These are phyloP conservation scores for Dendrobium chrysotoxum DNA, from an alignment of 106 monocot genomes.

Conservation along the genomic window DNA sequence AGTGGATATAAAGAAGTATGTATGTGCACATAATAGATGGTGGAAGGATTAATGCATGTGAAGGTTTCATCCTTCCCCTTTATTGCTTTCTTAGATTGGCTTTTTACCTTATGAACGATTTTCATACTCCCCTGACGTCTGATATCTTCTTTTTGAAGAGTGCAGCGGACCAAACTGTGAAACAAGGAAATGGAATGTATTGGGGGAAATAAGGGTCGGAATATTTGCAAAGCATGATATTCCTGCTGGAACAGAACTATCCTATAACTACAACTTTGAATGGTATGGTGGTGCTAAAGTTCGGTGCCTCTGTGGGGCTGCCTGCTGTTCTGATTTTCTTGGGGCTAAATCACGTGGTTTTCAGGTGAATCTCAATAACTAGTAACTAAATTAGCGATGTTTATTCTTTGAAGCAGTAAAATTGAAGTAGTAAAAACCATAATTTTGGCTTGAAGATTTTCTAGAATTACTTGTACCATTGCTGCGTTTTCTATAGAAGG, in stretches of 20 bases:
- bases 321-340: conserved; percentile 89
- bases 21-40: not conserved
- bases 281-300: conserved; percentile 93
- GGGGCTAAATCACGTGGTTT: conserved; percentile 98
- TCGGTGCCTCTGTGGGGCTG: conserved; percentile 89
- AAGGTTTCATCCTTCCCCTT: not conserved
- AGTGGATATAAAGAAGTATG: not conserved
- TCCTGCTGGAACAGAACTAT: conserved; percentile 67
- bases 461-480: not conserved
- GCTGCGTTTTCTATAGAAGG: not conserved
- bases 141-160: conserved; percentile 30
- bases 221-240: conserved; percentile 98
- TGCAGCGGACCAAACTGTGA: conserved; percentile 95
- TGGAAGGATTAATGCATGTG: not conserved
- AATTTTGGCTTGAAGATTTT: not conserved
- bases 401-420: not conserved
- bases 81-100: not conserved
- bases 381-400: not conserved
- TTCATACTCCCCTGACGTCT: conserved; percentile 19
- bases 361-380: conserved; percentile 40
- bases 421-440: not conserved
- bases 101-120: not conserved
- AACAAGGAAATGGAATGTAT: conserved; percentile 92
- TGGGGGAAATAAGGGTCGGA: conserved; percentile 88
- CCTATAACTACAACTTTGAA: conserved; percentile 96